Conservation (phyloP, 2,329 filamentous ascomycete species). For the Nigrograna mackinnonii region DNA sequence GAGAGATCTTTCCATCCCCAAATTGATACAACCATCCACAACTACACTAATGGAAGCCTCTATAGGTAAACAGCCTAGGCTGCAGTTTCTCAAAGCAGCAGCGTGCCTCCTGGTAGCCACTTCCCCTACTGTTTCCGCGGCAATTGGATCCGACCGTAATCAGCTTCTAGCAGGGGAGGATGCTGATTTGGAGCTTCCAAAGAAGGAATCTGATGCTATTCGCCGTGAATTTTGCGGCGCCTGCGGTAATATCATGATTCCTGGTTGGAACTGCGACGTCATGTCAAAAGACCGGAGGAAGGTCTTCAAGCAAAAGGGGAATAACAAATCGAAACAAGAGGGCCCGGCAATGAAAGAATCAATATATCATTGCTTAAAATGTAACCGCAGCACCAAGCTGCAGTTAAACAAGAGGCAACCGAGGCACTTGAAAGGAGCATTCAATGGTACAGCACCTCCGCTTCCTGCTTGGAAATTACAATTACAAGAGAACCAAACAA, state of each 20-base stretch:
- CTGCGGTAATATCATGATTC: conserved; percentile 41
- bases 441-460: too few relatives aligned
- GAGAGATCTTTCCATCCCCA: too few relatives aligned
- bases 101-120: conserved; percentile 31
- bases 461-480: too few relatives aligned
- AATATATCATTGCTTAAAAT: conserved; percentile 33
- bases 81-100: conserved; percentile 38
- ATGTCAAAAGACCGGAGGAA: conserved; percentile 6
- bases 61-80: too few relatives aligned
- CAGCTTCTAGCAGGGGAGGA: conserved; percentile 26
- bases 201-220: conserved; percentile 32
- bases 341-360: conserved; percentile 16
- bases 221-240: conserved; percentile 37
- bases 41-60: too few relatives aligned
- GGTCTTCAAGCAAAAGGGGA: conserved; percentile 1
- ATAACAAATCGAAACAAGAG: conserved; percentile 6
- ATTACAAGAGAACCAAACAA: too few relatives aligned
- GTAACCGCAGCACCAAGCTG: conserved; percentile 33
- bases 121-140: conserved; percentile 37
- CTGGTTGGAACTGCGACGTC: conserved; percentile 38
- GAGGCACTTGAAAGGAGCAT: conserved; percentile 21
- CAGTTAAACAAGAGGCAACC: conserved; percentile 18
- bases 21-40: too few relatives aligned
- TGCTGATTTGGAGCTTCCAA: conserved; percentile 23
- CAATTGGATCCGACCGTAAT: conserved; percentile 31